Percentiles rank a stretch among this genome's conserved stretches.
Evolutionary conservation across 148 eudicot species (phyloP).

Genomic region (Linanthus parryae): DNA sequence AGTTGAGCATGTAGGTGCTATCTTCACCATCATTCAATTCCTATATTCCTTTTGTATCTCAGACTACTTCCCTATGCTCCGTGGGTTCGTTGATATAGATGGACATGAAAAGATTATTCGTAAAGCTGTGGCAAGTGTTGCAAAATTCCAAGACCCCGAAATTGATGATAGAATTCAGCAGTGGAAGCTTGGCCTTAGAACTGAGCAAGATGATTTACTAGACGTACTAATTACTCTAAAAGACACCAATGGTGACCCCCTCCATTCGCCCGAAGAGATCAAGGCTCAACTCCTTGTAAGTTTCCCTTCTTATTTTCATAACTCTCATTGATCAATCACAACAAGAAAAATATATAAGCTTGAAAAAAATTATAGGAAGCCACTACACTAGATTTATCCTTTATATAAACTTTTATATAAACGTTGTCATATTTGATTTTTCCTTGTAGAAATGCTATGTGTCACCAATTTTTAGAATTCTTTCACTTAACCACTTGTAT

Average conservation of each 20-base stretch:
- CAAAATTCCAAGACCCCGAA: background rate
- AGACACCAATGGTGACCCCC: background rate
- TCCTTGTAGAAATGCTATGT: too few species aligned
- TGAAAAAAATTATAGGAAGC: too few species aligned
- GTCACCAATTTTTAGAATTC: too few species aligned
- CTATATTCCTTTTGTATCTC: constrained; percentile 5
- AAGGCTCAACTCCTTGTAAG: constrained; percentile 8
- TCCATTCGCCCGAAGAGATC: constrained; percentile 6
- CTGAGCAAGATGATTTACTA: constrained; percentile 1
- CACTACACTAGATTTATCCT: too few species aligned
- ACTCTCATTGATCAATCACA: too few species aligned
- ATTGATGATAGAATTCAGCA: background rate
- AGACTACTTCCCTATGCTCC: constrained; percentile 1
- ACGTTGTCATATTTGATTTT: too few species aligned
- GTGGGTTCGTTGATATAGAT: constrained; percentile 1
- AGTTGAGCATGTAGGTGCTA: background rate
- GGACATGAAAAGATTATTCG: constrained; percentile 5
- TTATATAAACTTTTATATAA: too few species aligned
- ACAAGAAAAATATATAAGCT: too few species aligned
- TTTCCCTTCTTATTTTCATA: too few species aligned
- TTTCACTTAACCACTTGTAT: too few species aligned
- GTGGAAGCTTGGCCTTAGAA: background rate
- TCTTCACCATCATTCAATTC: background rate
- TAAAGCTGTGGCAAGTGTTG: background rate
- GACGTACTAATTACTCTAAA: constrained; percentile 9